A percentile compares a stretch with the other conserved stretches of the same genome.
Conservation (phyloP, 2,329 filamentous ascomycete species). For the Microsporum canis region DNA sequence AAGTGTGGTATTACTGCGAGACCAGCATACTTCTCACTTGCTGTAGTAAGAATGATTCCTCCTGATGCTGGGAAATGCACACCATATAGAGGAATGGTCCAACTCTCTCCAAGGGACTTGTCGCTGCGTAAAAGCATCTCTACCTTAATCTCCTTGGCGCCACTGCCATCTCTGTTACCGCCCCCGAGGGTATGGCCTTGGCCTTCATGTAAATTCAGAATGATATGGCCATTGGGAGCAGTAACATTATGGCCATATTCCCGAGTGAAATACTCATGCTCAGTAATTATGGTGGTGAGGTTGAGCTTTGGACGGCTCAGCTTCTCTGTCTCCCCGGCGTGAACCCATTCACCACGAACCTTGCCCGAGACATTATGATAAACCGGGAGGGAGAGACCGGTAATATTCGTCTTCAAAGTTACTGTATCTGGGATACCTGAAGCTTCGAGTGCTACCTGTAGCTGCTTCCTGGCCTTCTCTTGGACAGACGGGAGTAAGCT, state of each 20-base stretch:
- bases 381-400: slow-evolving; percentile 39
- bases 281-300: slow-evolving; percentile 52
- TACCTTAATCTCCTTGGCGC: slow-evolving; percentile 57
- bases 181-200: slow-evolving; percentile 28
- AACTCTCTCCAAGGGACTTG: slow-evolving; percentile 57
- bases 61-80: slow-evolving; percentile 78
- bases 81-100: slow-evolving; percentile 70
- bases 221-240: slow-evolving; percentile 55
- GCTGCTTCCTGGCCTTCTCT: slow-evolving; percentile 50
- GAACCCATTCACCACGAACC: slow-evolving; percentile 64
- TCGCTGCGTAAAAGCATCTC: slow-evolving; percentile 62
- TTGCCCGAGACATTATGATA: slow-evolving; percentile 72
- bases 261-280: slow-evolving; percentile 53
- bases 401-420: slow-evolving; percentile 22
- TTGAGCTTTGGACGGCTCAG: slow-evolving; percentile 46
- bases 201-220: slow-evolving; percentile 54
- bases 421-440: slow-evolving; percentile 19
- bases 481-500: slow-evolving; percentile 56
- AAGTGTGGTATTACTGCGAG: slow-evolving; percentile 84
- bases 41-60: slow-evolving; percentile 69
- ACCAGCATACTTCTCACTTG: slow-evolving; percentile 88
- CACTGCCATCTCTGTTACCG: slow-evolving; percentile 38
- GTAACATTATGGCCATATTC: slow-evolving; percentile 75
- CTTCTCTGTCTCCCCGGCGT: slow-evolving; percentile 37
- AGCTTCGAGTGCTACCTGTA: slow-evolving; percentile 25